Percentiles rank a stretch among this genome's conserved stretches.
These are phyloP conservation scores for Globisporangium lucens DNA, from an alignment of 352 stramenopile genomes.

Conservation along the genomic window DNA sequence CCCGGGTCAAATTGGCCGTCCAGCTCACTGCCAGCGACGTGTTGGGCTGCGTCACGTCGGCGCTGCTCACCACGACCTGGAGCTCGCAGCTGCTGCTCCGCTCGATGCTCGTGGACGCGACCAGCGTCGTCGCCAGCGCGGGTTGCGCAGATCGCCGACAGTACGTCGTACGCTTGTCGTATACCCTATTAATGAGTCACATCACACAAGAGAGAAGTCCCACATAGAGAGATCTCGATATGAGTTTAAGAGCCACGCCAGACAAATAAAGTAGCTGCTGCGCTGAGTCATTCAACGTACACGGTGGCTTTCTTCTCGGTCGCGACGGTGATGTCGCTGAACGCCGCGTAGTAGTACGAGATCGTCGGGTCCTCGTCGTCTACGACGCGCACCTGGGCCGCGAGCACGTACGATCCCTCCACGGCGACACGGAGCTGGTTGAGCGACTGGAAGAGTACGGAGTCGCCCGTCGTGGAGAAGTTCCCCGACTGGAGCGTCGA, in stretches of 20 bases:
- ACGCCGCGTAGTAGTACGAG: slow-evolving; percentile 53
- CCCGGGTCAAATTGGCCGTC: slow-evolving; percentile 31
- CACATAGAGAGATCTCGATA: not conserved
- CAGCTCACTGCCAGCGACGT: slow-evolving; percentile 26
- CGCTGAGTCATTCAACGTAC: slow-evolving; percentile 7
- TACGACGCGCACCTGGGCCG: slow-evolving; percentile 39
- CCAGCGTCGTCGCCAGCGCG: slow-evolving; percentile 28
- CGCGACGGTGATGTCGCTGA: slow-evolving; percentile 36
- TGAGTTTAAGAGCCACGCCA: not conserved
- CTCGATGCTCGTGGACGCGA: slow-evolving; percentile 21
- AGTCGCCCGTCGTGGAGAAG: slow-evolving; percentile 30
- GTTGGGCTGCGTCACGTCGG: slow-evolving; percentile 28
- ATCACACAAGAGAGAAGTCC: not conserved
- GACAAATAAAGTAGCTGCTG: not conserved
- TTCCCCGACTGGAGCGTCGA: slow-evolving; percentile 36
- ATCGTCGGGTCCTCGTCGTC: slow-evolving; percentile 32
- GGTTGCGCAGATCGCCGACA: slow-evolving; percentile 42
- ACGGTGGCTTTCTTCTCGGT: slow-evolving; percentile 1
- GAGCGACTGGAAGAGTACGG: slow-evolving; percentile 40
- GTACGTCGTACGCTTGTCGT: slow-evolving; percentile 38
- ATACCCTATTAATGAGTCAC: slow-evolving; percentile 18
- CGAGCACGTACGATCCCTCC: slow-evolving; percentile 40
- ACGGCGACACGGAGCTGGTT: slow-evolving; percentile 30
- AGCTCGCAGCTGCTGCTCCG: slow-evolving; percentile 50
- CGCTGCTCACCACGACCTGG: slow-evolving; percentile 25